Evolutionary conservation across 352 stramenopile genomes (phyloP).

Genomic region (Pythium apleroticum): DNA sequence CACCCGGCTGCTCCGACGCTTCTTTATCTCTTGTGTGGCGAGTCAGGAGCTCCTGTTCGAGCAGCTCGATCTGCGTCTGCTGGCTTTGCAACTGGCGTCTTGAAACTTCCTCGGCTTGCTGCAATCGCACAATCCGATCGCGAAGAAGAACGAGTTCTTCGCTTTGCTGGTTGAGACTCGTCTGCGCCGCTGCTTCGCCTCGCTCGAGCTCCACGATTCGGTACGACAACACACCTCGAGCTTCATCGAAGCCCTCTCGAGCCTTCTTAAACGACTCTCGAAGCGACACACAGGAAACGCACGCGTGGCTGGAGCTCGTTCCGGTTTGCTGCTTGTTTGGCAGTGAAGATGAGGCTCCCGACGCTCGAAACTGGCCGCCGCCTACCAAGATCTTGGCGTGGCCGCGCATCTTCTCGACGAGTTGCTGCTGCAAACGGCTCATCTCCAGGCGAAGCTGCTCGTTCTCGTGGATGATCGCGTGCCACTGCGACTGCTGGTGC

Average conservation of each 20-base stretch:
- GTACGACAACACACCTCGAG: slow-evolving; percentile 3
- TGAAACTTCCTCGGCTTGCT: not conserved
- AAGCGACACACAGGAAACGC: slow-evolving; percentile 8
- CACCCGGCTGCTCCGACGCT: not conserved
- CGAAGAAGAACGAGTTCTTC: slow-evolving; percentile 7
- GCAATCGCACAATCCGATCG: not conserved
- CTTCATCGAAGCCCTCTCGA: slow-evolving; percentile 9
- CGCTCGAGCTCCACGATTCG: slow-evolving; percentile 10
- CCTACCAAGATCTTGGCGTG: slow-evolving; percentile 21
- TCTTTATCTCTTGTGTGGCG: not conserved
- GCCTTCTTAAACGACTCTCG: slow-evolving; percentile 18
- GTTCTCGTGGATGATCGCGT: slow-evolving; percentile 11
- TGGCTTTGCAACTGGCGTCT: not conserved
- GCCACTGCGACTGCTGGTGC: slow-evolving; percentile 13
- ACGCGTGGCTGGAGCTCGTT: not conserved
- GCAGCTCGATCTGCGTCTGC: not conserved
- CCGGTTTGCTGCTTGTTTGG: not conserved
- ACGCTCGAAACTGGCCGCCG: slow-evolving; percentile 25
- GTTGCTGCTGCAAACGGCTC: slow-evolving; percentile 15
- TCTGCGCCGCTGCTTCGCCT: not conserved
- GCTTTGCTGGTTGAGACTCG: slow-evolving; percentile 3
- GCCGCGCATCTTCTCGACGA: slow-evolving; percentile 26
- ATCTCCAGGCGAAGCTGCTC: slow-evolving; percentile 20
- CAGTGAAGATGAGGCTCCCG: not conserved
- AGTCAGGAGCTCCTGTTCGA: not conserved